Conservation (phyloP, 1,284 basidiomycete species). For the Fomitopsis betulina region DNA sequence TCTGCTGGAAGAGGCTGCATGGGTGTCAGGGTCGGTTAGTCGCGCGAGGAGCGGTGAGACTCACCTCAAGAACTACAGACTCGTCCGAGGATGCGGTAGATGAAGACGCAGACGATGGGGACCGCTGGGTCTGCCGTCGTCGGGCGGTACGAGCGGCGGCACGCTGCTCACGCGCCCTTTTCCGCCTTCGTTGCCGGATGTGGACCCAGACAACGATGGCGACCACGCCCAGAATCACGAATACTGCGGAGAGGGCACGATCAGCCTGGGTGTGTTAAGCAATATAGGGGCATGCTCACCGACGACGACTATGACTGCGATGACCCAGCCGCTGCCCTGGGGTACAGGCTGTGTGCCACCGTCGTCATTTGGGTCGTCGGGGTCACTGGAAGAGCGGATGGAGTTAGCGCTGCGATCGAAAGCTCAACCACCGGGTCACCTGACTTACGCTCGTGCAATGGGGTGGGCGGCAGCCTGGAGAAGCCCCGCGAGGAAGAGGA, state of each 20-base stretch:
- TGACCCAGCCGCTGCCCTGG: constrained; percentile 5
- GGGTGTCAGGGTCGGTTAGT: not conserved
- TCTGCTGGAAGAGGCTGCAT: not conserved
- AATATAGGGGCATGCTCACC: not conserved
- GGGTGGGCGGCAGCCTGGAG: not conserved
- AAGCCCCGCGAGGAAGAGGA: not conserved
- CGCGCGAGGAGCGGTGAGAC: not conserved
- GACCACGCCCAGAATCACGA: constrained; percentile 6
- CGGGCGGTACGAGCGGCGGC: not conserved
- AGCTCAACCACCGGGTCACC: not conserved
- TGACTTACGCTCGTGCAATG: constrained; percentile 7
- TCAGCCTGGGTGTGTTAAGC: not conserved
- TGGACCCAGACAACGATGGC: constrained; percentile 2
- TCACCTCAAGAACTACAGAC: not conserved
- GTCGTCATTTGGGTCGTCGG: not conserved
- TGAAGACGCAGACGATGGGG: not conserved
- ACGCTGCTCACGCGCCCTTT: constrained; percentile 1
- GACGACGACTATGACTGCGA: constrained; percentile 5
- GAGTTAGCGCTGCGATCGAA: not conserved
- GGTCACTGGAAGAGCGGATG: not conserved
- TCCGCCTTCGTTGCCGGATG: constrained; percentile 4
- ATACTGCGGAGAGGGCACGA: not conserved
- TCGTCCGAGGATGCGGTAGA: not conserved
- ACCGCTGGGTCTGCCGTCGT: not conserved
- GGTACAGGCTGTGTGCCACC: not conserved